Evolutionary conservation across 1,139 yeast species (phyloP).

Genomic region (Yamadazyma siamensis): DNA sequence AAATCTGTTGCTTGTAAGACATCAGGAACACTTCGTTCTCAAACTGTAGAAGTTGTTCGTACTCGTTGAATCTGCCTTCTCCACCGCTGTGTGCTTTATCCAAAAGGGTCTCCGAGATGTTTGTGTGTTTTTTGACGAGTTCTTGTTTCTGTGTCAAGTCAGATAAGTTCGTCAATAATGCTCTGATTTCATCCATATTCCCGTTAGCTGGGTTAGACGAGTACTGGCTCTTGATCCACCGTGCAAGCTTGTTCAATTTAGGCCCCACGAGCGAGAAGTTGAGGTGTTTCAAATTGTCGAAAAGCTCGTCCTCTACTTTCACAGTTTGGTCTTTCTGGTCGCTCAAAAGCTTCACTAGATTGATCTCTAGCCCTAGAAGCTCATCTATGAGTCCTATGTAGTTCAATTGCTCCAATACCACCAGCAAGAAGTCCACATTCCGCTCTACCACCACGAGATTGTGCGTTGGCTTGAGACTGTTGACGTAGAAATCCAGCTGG

Average conservation of each 20-base stretch:
- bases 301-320: slow-evolving; percentile 26
- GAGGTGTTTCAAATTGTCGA: slow-evolving; percentile 52
- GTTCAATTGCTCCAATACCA: slow-evolving; percentile 71
- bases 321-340: slow-evolving; percentile 22
- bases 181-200: slow-evolving; percentile 60
- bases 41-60: slow-evolving; percentile 58
- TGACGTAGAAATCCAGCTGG: slow-evolving; percentile 36
- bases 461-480: slow-evolving; percentile 39
- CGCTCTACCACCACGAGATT: slow-evolving; percentile 79
- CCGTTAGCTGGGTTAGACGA: slow-evolving; percentile 51
- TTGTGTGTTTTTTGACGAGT: slow-evolving; percentile 70
- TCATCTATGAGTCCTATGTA: slow-evolving; percentile 85
- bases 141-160: slow-evolving; percentile 66
- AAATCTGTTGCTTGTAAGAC: slow-evolving; percentile 53
- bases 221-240: slow-evolving; percentile 64
- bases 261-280: slow-evolving; percentile 83
- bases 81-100: slow-evolving; percentile 39
- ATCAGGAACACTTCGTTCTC: slow-evolving; percentile 71
- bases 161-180: slow-evolving; percentile 69
- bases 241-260: slow-evolving; percentile 67
- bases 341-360: slow-evolving; percentile 33
- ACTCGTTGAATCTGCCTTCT: slow-evolving; percentile 23
- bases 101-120: slow-evolving; percentile 67
- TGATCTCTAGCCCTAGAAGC: slow-evolving; percentile 50
- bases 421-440: slow-evolving; percentile 67